phyloP scores from a whole-genome alignment of 23 red algal species.

The Gracilaria vermiculophylla region DNA sequence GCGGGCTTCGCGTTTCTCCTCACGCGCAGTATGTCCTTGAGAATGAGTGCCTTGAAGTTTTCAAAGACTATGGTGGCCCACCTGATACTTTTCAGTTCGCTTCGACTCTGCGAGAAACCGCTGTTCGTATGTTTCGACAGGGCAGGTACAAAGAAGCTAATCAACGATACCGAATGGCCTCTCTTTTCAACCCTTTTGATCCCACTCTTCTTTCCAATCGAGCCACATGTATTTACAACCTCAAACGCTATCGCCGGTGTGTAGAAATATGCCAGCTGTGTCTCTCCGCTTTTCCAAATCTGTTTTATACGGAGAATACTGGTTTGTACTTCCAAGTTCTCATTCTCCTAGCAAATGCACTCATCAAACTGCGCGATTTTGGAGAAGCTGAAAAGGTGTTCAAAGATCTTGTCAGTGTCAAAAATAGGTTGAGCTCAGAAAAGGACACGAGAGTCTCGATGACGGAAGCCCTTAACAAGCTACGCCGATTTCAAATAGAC shows the following conservation, averaged over 20 bases:
- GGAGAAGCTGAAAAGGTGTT: neutral
- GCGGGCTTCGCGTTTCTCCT: conserved; percentile 19
- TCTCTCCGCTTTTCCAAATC: conserved; percentile 34
- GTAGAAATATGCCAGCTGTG: conserved; percentile 41
- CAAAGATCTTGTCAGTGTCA: neutral
- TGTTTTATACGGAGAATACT: neutral
- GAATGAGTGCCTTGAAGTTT: conserved; percentile 1
- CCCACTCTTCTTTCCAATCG: conserved; percentile 39
- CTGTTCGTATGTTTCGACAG: conserved; percentile 55
- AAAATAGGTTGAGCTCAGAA: neutral
- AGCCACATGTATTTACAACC: conserved; percentile 54
- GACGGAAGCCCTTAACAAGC: neutral
- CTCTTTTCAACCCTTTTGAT: conserved; percentile 41
- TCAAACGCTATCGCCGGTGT: conserved; percentile 29
- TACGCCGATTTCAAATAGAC: conserved; percentile 13
- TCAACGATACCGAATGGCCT: conserved; percentile 21
- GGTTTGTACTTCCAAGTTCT: conserved; percentile 26
- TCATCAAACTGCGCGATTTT: conserved; percentile 39
- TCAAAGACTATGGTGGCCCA: neutral
- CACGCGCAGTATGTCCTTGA: conserved; percentile 15
- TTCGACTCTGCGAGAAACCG: conserved; percentile 4
- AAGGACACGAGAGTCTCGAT: conserved; percentile 6
- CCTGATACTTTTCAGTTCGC: conserved; percentile 21
- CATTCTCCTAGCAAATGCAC: conserved; percentile 18
- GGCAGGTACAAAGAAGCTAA: conserved; percentile 47